These are phyloP conservation scores for Elsinoe batatas DNA, from an alignment of 2,329 filamentous ascomycete genomes.

Conservation along the genomic window DNA sequence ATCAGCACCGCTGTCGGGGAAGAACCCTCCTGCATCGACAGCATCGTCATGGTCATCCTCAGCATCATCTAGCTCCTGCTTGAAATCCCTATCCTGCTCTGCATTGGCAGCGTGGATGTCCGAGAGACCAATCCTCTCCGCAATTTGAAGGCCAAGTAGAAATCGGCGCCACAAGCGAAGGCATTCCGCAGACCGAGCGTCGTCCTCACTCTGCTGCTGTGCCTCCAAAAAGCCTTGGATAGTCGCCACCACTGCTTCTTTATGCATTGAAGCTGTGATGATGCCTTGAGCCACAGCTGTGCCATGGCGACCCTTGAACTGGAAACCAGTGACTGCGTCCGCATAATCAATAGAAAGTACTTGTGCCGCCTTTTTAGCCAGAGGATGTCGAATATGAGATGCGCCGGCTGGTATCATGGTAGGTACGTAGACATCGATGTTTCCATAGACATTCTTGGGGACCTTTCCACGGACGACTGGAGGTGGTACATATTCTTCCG, in stretches of 20 bases:
- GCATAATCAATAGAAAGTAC: conserved; percentile 75
- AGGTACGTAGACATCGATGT: conserved; percentile 53
- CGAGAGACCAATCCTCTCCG: conserved; percentile 56
- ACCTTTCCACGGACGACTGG: conserved; percentile 65
- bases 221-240: conserved; percentile 59
- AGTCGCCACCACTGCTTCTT: conserved; percentile 61
- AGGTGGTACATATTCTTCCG: conserved; percentile 63
- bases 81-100: conserved; percentile 12
- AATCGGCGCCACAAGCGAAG: conserved; percentile 51
- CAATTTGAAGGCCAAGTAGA: conserved; percentile 55
- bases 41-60: conserved; percentile 16
- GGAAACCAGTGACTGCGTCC: conserved; percentile 81
- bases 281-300: conserved; percentile 73
- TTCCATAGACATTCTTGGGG: conserved; percentile 52
- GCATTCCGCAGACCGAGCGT: conserved; percentile 40
- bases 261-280: conserved; percentile 62
- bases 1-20: conserved; percentile 40
- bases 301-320: conserved; percentile 75
- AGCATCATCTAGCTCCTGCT: conserved; percentile 17
- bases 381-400: conserved; percentile 45
- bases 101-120: conserved; percentile 16
- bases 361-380: conserved; percentile 61
- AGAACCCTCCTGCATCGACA: conserved; percentile 29
- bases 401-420: conserved; percentile 54
- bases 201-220: conserved; percentile 52